Evolutionary conservation across 805 yeast species (phyloP).

Genomic region (Saturnispora besseyi): DNA sequence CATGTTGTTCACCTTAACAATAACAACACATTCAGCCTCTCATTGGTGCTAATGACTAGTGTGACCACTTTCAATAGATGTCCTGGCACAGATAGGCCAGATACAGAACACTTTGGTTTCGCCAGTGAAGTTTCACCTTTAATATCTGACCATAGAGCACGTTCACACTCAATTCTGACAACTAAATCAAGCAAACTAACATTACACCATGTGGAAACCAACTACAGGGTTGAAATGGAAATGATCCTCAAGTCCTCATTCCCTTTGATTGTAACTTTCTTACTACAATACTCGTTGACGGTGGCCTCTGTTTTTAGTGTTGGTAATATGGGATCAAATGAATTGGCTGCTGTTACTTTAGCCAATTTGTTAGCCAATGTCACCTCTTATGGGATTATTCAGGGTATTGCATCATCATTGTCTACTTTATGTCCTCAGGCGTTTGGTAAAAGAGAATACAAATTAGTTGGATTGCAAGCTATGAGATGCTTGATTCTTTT

Average conservation of each 20-base stretch:
- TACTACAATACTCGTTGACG: constrained; percentile 45
- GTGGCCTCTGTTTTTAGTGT: constrained; percentile 47
- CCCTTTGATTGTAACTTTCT: constrained; percentile 44
- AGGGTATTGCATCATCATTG: constrained; percentile 48
- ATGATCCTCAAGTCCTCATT: constrained; percentile 31
- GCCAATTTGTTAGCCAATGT: constrained; percentile 50
- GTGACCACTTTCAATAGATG: neutral
- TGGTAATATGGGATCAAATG: constrained; percentile 52
- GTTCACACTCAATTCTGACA: constrained; percentile 16
- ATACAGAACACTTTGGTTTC: neutral
- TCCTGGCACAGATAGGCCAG: neutral
- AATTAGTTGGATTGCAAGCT: constrained; percentile 41
- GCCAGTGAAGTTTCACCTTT: neutral
- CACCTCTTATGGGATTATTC: constrained; percentile 46
- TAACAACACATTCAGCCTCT: neutral
- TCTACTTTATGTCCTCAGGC: constrained; percentile 57
- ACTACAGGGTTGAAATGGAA: constrained; percentile 9
- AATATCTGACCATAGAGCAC: constrained; percentile 16
- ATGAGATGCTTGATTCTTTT: constrained; percentile 43
- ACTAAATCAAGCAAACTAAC: constrained; percentile 11
- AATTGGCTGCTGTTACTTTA: constrained; percentile 50
- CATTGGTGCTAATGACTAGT: neutral
- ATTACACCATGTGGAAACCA: constrained; percentile 12
- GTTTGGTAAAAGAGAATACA: constrained; percentile 44
- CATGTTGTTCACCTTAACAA: neutral